Percentiles rank a stretch among this genome's conserved stretches.
Conservation (phyloP, 116 monocot genomes). For the Iris pallida region DNA sequence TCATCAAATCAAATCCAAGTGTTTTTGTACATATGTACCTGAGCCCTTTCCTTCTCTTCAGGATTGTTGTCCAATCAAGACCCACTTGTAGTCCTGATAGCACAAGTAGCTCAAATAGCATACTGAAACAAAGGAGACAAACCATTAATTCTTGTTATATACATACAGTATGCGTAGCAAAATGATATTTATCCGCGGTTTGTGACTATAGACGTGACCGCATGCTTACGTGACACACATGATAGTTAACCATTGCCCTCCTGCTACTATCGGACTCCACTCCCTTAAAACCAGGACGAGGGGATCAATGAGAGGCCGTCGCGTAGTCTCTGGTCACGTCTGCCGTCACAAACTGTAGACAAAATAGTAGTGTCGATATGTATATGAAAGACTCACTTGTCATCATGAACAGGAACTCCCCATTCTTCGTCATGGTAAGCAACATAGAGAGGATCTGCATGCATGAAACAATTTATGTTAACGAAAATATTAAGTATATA, state of each 20-base stretch:
- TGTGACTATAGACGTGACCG: too few species aligned
- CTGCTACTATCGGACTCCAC: too few species aligned
- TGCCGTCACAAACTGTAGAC: too few species aligned
- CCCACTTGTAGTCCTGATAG: slow-evolving; percentile 74
- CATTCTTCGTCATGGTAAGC: slow-evolving; percentile 94
- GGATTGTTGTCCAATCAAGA: slow-evolving; percentile 75
- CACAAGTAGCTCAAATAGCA: slow-evolving; percentile 80
- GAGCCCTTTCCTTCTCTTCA: slow-evolving; percentile 70
- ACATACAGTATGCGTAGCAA: not conserved
- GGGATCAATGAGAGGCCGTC: too few species aligned
- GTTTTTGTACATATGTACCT: slow-evolving; percentile 32
- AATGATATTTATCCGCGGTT: too few species aligned
- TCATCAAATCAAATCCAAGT: too few species aligned
- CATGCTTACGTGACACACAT: too few species aligned
- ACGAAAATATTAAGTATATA: not conserved
- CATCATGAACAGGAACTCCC: slow-evolving; percentile 89
- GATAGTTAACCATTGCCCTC: too few species aligned
- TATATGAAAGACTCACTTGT: slow-evolving; percentile 37
- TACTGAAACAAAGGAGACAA: slow-evolving; percentile 28
- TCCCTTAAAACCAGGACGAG: too few species aligned
- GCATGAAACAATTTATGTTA: slow-evolving; percentile 2
- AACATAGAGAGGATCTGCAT: slow-evolving; percentile 71
- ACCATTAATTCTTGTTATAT: not conserved
- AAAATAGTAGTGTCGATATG: not conserved
- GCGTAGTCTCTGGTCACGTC: too few species aligned